Percentiles rank a stretch among this genome's conserved stretches.
These are phyloP conservation scores for Diaporthe sp. DNA, from an alignment of 2,329 filamentous ascomycete species.

Conservation along the genomic window DNA sequence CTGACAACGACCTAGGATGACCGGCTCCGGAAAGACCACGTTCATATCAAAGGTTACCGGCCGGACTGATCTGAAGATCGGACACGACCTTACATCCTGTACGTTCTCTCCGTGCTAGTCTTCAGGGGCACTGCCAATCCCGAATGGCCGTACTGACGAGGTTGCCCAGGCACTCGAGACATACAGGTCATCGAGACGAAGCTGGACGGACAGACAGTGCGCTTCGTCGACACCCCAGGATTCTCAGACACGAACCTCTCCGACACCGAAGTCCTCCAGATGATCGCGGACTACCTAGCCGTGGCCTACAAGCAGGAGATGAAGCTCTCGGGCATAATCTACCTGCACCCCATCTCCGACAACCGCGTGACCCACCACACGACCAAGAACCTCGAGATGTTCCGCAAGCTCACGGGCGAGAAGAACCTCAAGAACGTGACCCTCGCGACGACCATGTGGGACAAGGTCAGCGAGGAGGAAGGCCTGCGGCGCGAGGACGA, in stretches of 20 bases:
- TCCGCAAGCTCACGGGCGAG: constrained; percentile 55
- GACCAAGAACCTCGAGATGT: constrained; percentile 54
- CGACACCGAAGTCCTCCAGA: constrained; percentile 55
- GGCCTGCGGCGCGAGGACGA: constrained; percentile 43
- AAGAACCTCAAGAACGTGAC: constrained; percentile 51
- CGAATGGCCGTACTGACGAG: neutral
- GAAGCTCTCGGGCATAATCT: constrained; percentile 55
- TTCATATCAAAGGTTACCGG: constrained; percentile 49
- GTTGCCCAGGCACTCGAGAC: constrained; percentile 42
- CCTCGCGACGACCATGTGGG: constrained; percentile 56
- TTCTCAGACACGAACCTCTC: constrained; percentile 56
- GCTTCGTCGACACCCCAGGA: constrained; percentile 57
- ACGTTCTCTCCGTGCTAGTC: neutral
- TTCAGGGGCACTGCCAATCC: neutral
- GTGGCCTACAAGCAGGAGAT: constrained; percentile 44
- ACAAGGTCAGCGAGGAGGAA: constrained; percentile 43
- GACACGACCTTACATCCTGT: constrained; percentile 48
- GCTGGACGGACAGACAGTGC: constrained; percentile 42
- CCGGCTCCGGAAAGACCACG: constrained; percentile 50
- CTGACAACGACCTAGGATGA: constrained; percentile 42
- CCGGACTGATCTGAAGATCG: constrained; percentile 44
- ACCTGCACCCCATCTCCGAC: constrained; percentile 56
- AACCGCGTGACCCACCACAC: constrained; percentile 51
- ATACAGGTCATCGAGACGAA: constrained; percentile 43
- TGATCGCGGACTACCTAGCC: constrained; percentile 52